Percentiles rank a stretch among this genome's conserved stretches.
Conservation (phyloP, 2,329 filamentous ascomycete genomes). For the Alternaria dauci region DNA sequence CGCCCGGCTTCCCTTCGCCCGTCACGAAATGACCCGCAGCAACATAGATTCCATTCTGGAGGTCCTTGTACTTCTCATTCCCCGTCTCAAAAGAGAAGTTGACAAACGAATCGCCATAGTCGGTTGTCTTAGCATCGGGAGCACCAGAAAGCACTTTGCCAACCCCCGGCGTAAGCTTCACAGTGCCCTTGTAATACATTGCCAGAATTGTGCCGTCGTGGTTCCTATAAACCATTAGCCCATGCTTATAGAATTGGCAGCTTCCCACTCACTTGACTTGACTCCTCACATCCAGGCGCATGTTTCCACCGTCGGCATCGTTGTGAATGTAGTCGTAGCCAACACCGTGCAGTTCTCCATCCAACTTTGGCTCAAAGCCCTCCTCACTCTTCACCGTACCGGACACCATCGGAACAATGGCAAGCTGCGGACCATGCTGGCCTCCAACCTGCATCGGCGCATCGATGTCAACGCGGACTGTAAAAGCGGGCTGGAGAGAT, state of each 20-base stretch:
- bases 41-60: slow-evolving; percentile 43
- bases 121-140: slow-evolving; percentile 38
- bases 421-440: slow-evolving; percentile 32
- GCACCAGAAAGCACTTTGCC: slow-evolving; percentile 32
- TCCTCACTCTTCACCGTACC: slow-evolving; percentile 44
- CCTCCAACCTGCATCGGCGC: slow-evolving; percentile 37
- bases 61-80: slow-evolving; percentile 35
- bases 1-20: slow-evolving; percentile 25
- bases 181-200: slow-evolving; percentile 47
- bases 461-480: slow-evolving; percentile 41
- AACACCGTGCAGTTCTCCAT: slow-evolving; percentile 41
- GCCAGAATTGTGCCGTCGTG: slow-evolving; percentile 35
- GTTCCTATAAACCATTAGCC: slow-evolving; percentile 14
- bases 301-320: slow-evolving; percentile 35
- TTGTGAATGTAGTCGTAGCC: slow-evolving; percentile 48
- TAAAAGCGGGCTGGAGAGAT: slow-evolving; percentile 42
- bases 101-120: slow-evolving; percentile 43
- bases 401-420: slow-evolving; percentile 41
- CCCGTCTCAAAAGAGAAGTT: slow-evolving; percentile 44
- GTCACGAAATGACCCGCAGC: slow-evolving; percentile 42
- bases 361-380: slow-evolving; percentile 39
- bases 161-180: slow-evolving; percentile 35
- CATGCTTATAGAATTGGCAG: neutral
- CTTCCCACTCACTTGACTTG: slow-evolving; percentile 34
- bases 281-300: slow-evolving; percentile 40